Percentiles rank a stretch among this genome's conserved stretches.
These are phyloP conservation scores for Ramularia collo-cygni DNA, from an alignment of 2,329 filamentous ascomycete genomes.

Conservation along the genomic window DNA sequence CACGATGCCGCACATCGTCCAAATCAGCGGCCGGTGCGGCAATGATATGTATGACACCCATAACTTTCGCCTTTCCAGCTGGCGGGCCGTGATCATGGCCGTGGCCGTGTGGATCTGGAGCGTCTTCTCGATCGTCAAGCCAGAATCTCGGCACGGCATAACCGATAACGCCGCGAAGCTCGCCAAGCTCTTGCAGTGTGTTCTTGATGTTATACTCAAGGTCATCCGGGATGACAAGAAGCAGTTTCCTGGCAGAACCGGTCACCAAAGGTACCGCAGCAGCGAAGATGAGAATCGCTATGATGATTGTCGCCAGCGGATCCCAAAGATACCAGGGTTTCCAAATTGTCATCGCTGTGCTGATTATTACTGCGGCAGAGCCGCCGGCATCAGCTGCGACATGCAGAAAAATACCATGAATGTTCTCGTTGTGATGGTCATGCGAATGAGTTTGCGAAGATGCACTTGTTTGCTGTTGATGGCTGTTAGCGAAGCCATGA, in stretches of 20 bases:
- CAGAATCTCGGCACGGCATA: conserved; percentile 89
- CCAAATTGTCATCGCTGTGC: conserved; percentile 78
- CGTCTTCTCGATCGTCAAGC: conserved; percentile 62
- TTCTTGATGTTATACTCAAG: conserved; percentile 84
- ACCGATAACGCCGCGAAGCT: conserved; percentile 73
- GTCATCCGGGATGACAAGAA: conserved; percentile 77
- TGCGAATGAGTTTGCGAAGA: conserved; percentile 15
- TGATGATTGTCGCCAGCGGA: conserved; percentile 86
- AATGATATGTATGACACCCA: conserved; percentile 82
- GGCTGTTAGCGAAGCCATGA: conserved; percentile 9
- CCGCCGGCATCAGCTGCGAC: conserved; percentile 92
- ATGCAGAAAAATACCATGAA: conserved; percentile 95
- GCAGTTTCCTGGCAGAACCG: conserved; percentile 72
- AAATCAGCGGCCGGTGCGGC: conserved; percentile 64
- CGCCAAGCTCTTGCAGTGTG: conserved; percentile 73
- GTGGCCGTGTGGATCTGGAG: conserved; percentile 26
- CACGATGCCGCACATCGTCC: conserved; percentile 77
- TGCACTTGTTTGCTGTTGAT: conserved; percentile 3
- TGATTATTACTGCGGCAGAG: conserved; percentile 88
- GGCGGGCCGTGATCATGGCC: conserved; percentile 19
- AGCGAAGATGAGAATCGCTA: conserved; percentile 87
- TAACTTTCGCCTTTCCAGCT: conserved; percentile 43
- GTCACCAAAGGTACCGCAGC: conserved; percentile 83
- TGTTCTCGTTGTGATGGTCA: conserved; percentile 77
- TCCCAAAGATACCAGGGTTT: conserved; percentile 93